phyloP scores from a whole-genome alignment of 2,329 filamentous ascomycete genomes.

The Emmonsiellopsis sp. region DNA sequence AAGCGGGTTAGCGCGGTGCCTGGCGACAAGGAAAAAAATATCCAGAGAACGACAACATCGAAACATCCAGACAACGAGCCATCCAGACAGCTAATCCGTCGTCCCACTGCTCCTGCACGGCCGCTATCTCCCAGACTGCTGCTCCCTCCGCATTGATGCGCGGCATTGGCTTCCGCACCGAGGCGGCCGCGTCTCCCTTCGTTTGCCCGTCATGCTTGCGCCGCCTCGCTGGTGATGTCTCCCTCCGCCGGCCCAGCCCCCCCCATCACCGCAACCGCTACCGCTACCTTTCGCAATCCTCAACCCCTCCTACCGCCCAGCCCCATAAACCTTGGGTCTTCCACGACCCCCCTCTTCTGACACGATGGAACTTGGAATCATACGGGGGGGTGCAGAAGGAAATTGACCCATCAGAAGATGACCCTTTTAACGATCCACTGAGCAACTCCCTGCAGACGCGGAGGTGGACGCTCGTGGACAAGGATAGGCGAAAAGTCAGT shows the following conservation, averaged over 20 bases:
- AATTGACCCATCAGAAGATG: too few species aligned
- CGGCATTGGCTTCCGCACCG: constrained; percentile 15
- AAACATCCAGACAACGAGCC: constrained; percentile 5
- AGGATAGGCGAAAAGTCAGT: too few species aligned
- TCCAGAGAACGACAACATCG: not conserved
- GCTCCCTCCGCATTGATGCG: constrained; percentile 14
- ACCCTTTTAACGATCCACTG: too few species aligned
- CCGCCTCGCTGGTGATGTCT: constrained; percentile 9
- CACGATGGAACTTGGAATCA: too few species aligned
- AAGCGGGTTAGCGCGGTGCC: constrained; percentile 6
- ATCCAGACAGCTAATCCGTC: not conserved
- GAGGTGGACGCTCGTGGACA: too few species aligned
- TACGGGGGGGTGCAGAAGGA: too few species aligned
- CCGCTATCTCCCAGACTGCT: not conserved
- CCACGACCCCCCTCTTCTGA: too few species aligned
- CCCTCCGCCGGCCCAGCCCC: not conserved
- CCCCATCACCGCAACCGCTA: not conserved
- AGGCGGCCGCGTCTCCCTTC: constrained; percentile 21
- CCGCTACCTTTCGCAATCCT: not conserved
- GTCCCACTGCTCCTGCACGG: not conserved
- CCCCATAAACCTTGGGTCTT: too few species aligned
- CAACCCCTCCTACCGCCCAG: too few species aligned
- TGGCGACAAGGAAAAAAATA: not conserved
- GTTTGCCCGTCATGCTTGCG: constrained; percentile 16
- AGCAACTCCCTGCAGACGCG: too few species aligned